A percentile compares a stretch with the other conserved stretches of the same genome.
Evolutionary conservation across 768 basidiomycete genomes (phyloP).

Genomic region (Lactifluus echinatus): DNA sequence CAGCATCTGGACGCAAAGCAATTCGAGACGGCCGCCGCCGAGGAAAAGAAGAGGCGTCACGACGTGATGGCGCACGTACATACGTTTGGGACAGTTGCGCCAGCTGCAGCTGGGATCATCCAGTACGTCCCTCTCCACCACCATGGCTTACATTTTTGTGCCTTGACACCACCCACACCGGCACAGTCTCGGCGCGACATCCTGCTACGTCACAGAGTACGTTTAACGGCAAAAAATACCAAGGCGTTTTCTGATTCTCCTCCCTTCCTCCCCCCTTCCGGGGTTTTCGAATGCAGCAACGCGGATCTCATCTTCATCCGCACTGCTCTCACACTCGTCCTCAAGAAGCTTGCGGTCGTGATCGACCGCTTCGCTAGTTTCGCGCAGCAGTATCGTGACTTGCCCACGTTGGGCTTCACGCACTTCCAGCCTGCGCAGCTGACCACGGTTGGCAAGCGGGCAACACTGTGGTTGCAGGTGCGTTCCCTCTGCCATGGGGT

Average conservation of each 20-base stretch:
- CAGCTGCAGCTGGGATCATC: slow-evolving; percentile 92
- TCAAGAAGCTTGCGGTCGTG: slow-evolving; percentile 81
- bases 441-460: slow-evolving; percentile 95
- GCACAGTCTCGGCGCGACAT: slow-evolving; percentile 83
- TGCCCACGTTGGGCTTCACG: slow-evolving; percentile 95
- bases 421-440: slow-evolving; percentile 99
- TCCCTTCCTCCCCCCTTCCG: too few species aligned
- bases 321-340: slow-evolving; percentile 72
- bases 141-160: neutral
- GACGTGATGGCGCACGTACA: slow-evolving; percentile 99
- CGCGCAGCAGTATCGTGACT: slow-evolving; percentile 74
- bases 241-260: too few species aligned
- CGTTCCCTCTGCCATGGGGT: slow-evolving; percentile 1
- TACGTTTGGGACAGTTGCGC: slow-evolving; percentile 89
- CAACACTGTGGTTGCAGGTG: slow-evolving; percentile 94
- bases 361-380: slow-evolving; percentile 84
- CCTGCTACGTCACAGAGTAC: slow-evolving; percentile 98
- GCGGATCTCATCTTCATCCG: slow-evolving; percentile 97
- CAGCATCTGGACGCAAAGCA: slow-evolving; percentile 82
- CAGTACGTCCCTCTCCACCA: slow-evolving; percentile 60
- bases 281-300: too few species aligned
- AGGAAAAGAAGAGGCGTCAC: slow-evolving; percentile 96
- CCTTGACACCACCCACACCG: neutral
- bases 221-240: slow-evolving; percentile 23
- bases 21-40: slow-evolving; percentile 83